Evolutionary conservation across 352 stramenopile genomes (phyloP).

Genomic region (Phytopythium litorale): DNA sequence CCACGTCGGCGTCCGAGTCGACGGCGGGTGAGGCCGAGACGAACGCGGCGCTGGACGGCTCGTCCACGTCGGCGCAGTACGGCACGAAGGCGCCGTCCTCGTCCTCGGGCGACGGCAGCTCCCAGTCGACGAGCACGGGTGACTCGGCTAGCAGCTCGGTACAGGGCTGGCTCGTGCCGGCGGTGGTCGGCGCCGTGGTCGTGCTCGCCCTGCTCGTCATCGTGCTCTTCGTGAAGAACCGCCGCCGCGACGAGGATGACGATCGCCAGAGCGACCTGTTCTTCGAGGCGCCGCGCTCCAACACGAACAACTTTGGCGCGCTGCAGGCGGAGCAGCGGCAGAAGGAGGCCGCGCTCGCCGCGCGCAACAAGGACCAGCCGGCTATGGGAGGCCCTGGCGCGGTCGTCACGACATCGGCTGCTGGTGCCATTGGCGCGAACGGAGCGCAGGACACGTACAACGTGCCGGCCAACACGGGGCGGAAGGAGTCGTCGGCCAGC

Average conservation of each 20-base stretch:
- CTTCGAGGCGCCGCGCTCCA: slow-evolving; percentile 54
- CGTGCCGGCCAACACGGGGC: slow-evolving; percentile 17
- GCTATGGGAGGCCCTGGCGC: background rate
- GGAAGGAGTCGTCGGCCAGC: slow-evolving; percentile 25
- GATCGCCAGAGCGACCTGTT: slow-evolving; percentile 61
- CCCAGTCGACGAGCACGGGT: slow-evolving; percentile 14
- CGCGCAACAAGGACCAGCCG: slow-evolving; percentile 7
- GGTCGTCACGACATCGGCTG: slow-evolving; percentile 1
- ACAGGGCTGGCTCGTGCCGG: slow-evolving; percentile 49
- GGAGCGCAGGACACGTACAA: slow-evolving; percentile 20
- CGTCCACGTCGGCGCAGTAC: slow-evolving; percentile 40
- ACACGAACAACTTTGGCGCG: slow-evolving; percentile 35
- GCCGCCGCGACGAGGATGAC: slow-evolving; percentile 38
- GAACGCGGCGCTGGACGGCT: slow-evolving; percentile 29
- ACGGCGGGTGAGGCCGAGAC: slow-evolving; percentile 22
- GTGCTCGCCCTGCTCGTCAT: slow-evolving; percentile 52
- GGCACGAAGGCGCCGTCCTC: slow-evolving; percentile 34
- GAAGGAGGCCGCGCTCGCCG: slow-evolving; percentile 6
- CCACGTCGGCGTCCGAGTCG: slow-evolving; percentile 9
- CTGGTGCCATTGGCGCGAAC: slow-evolving; percentile 14
- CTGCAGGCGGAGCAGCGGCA: slow-evolving; percentile 8
- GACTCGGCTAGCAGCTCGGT: slow-evolving; percentile 16
- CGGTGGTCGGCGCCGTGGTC: slow-evolving; percentile 53
- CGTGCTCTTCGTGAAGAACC: slow-evolving; percentile 51
- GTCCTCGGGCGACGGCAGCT: slow-evolving; percentile 15